phyloP scores from a whole-genome alignment of 805 yeast species.

The Candida lessepsii region DNA sequence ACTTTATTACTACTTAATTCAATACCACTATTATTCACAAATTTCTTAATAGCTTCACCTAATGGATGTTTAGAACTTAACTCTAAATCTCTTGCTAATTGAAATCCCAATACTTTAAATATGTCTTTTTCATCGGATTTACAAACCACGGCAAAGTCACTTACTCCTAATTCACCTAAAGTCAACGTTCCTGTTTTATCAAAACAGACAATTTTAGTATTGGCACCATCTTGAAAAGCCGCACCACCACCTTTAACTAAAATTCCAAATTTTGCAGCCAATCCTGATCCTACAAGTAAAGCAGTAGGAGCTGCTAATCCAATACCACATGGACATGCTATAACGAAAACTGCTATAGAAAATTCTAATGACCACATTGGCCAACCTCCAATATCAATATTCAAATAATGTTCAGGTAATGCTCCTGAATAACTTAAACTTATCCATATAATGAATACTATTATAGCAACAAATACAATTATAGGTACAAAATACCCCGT shows the following conservation, averaged over 20 bases:
- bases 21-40: slow-evolving; percentile 24
- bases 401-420: slow-evolving; percentile 55
- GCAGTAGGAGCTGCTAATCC: slow-evolving; percentile 88
- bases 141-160: slow-evolving; percentile 42
- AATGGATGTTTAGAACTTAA: slow-evolving; percentile 67
- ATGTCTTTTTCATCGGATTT: slow-evolving; percentile 11
- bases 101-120: slow-evolving; percentile 30
- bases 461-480: slow-evolving; percentile 56
- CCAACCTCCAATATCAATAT: slow-evolving; percentile 73
- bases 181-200: slow-evolving; percentile 82
- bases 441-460: slow-evolving; percentile 72
- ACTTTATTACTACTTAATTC: slow-evolving; percentile 34
- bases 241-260: slow-evolving; percentile 80
- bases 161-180: slow-evolving; percentile 57
- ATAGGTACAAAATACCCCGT: slow-evolving; percentile 75
- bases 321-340: slow-evolving; percentile 85
- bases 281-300: slow-evolving; percentile 71
- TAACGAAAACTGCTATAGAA: slow-evolving; percentile 75
- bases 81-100: slow-evolving; percentile 59
- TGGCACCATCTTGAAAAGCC: slow-evolving; percentile 76
- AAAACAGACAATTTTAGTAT: slow-evolving; percentile 62
- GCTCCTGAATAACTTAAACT: slow-evolving; percentile 52
- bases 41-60: slow-evolving; percentile 52
- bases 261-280: slow-evolving; percentile 76
- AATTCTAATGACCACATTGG: slow-evolving; percentile 74